A percentile compares a stretch with the other conserved stretches of the same genome.
These are phyloP conservation scores for Microthlaspi erraticum DNA, from an alignment of 345 rosid genomes.

Conservation along the genomic window DNA sequence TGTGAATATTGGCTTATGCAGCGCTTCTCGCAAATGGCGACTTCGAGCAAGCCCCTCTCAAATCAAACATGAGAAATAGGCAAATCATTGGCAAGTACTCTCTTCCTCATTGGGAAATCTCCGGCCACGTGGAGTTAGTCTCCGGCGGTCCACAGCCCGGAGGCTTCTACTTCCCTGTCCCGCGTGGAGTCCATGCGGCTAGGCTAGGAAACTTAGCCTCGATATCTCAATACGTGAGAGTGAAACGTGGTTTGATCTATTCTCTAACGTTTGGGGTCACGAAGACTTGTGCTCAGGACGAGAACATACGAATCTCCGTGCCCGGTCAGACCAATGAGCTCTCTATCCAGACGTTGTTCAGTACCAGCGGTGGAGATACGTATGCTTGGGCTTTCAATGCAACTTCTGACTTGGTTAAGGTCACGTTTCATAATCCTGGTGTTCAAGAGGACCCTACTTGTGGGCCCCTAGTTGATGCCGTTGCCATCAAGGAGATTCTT, in stretches of 20 bases:
- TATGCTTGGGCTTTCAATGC: conserved; percentile 79
- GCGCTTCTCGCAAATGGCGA: conserved; percentile 71
- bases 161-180: conserved; percentile 66
- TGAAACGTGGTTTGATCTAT: conserved; percentile 56
- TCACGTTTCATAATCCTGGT: conserved; percentile 82
- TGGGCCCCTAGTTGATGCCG: conserved; percentile 81
- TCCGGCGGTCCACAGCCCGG: conserved; percentile 90
- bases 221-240: conserved; percentile 60
- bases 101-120: conserved; percentile 80
- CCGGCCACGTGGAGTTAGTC: conserved; percentile 71
- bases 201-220: conserved; percentile 84
- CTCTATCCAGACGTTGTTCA: conserved; percentile 69
- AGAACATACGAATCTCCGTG: conserved; percentile 59
- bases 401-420: conserved; percentile 49
- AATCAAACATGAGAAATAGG: conserved; percentile 64
- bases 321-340: conserved; percentile 63
- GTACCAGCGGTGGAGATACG: conserved; percentile 84
- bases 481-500: conserved; percentile 76
- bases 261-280: conserved; percentile 82
- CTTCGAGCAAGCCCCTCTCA: conserved; percentile 67
- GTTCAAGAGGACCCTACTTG: conserved; percentile 83
- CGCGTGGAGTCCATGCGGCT: conserved; percentile 80
- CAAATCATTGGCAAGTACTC: conserved; percentile 76
- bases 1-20: conserved; percentile 26
- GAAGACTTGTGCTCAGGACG: conserved; percentile 82